Base-by-base conservation (phyloP, 164 flowering plant genomes). In the Macadamia integrifolia region DNA sequence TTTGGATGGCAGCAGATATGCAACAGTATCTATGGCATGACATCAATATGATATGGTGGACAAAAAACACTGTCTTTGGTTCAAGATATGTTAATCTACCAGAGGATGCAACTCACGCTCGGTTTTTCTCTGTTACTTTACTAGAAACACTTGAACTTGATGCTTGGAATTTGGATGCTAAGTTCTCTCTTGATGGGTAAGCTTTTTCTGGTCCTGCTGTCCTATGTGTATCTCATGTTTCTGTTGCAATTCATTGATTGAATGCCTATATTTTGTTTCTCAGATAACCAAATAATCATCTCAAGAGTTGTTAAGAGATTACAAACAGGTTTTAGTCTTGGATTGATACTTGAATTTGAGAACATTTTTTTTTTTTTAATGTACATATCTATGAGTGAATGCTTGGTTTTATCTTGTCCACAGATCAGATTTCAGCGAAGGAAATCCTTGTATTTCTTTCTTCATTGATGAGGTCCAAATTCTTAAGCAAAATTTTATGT, bases 1-100 rank as follows among this genome's bases (percentile, higher is more conserved):
- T 93, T 0, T 93, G 98, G 98, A 83, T 89, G 40, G 98, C 96
- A 9, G 95, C 96, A 6, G 94, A 90, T 78, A 75, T 89, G 8
- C 91, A 92, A 57, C 80, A 86, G 4, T 88, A 84, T 72, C 76
- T 92, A 9, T 74, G 59, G 66, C 81, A 86, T 9, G 99, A 95
- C 66, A 87, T 92, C 69, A 80, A 79, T 60, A 77, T 72, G 57
- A 60, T 79, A 6, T n/a, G 74, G 69, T 65, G 76, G 15, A 65
- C 68, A 42, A 58, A 92, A 11, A 73, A 75, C 18, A 82, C 83
- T 67, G 83, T 83, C 1, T 81, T 82, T 70, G 63, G 78, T 10
- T 44, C 84, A 0, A 23, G 62, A 3, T 67, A 76, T 46, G 74
- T 89, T 61, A 83, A 85, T 77, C 68, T 92, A 58, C 90, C 92